Evolutionary conservation across 2,329 filamentous ascomycete genomes (phyloP).

Genomic region (Fusarium piperis): DNA sequence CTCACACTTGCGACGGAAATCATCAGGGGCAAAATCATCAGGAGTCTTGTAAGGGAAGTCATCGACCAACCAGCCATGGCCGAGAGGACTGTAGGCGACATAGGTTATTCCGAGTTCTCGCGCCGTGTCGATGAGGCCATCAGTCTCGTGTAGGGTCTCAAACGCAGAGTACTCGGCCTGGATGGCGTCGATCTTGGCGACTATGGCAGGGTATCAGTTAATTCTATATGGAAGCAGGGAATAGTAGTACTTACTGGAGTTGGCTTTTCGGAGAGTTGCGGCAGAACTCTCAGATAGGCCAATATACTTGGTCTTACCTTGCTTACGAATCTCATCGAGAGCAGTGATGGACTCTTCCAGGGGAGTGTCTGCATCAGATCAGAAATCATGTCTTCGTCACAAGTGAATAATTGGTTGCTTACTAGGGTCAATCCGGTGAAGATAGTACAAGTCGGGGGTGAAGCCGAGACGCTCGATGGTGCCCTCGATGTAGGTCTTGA

Average conservation of each 20-base stretch:
- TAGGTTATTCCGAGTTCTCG: slow-evolving; percentile 54
- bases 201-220: slow-evolving; percentile 36
- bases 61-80: slow-evolving; percentile 59
- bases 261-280: slow-evolving; percentile 54
- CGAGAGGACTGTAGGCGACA: slow-evolving; percentile 57
- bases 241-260: slow-evolving; percentile 49
- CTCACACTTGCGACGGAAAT: slow-evolving; percentile 52
- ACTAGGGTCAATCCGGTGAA: slow-evolving; percentile 57
- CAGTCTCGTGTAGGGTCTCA: slow-evolving; percentile 52
- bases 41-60: slow-evolving; percentile 53
- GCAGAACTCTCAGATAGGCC: slow-evolving; percentile 59
- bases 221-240: not conserved
- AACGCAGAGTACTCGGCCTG: slow-evolving; percentile 59
- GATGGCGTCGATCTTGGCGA: slow-evolving; percentile 57
- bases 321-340: slow-evolving; percentile 56
- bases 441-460: slow-evolving; percentile 56
- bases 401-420: slow-evolving; percentile 8
- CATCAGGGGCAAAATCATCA: slow-evolving; percentile 55
- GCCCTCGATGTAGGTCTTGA: slow-evolving; percentile 59
- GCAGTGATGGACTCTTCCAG: slow-evolving; percentile 58
- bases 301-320: slow-evolving; percentile 60
- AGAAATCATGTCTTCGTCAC: not conserved
- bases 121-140: slow-evolving; percentile 52
- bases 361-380: slow-evolving; percentile 46
- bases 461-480: slow-evolving; percentile 60